These are phyloP conservation scores for Globisporangium orthogonon DNA, from an alignment of 352 stramenopile genomes.

Conservation along the genomic window DNA sequence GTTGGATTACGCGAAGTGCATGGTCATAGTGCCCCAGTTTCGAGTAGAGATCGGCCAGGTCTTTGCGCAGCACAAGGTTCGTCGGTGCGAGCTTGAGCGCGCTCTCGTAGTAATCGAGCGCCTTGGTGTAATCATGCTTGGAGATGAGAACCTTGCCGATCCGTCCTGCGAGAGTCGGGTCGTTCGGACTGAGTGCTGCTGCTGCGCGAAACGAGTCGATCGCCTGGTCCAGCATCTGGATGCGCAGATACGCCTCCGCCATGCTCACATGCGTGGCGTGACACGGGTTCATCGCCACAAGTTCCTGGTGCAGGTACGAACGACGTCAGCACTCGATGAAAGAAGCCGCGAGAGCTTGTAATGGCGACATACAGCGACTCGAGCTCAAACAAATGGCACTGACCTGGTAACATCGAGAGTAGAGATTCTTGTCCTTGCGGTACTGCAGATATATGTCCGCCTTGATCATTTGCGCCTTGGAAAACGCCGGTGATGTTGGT, in stretches of 20 bases:
- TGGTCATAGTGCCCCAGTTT: slow-evolving; percentile 86
- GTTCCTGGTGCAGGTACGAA: slow-evolving; percentile 26
- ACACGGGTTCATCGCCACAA: slow-evolving; percentile 77
- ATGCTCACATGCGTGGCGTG: slow-evolving; percentile 78
- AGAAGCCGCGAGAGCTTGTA: no score
- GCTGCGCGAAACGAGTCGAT: slow-evolving; percentile 74
- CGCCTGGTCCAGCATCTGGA: slow-evolving; percentile 88
- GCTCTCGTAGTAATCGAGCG: slow-evolving; percentile 92
- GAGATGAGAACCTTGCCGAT: slow-evolving; percentile 89
- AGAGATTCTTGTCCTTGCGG: slow-evolving; percentile 88
- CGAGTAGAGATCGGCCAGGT: slow-evolving; percentile 87
- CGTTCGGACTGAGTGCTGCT: slow-evolving; percentile 43
- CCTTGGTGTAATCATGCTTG: slow-evolving; percentile 92
- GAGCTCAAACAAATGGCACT: background rate
- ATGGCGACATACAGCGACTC: background rate
- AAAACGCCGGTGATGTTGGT: slow-evolving; percentile 67
- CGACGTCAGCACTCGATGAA: background rate
- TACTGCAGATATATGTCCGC: slow-evolving; percentile 91
- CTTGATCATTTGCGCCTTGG: slow-evolving; percentile 89
- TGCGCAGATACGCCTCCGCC: slow-evolving; percentile 89
- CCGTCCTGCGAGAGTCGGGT: slow-evolving; percentile 72
- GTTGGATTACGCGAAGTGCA: slow-evolving; percentile 73
- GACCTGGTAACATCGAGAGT: slow-evolving; percentile 83
- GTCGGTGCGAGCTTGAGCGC: slow-evolving; percentile 72
- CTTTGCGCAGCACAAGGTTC: slow-evolving; percentile 81